Percentiles rank a stretch among this genome's conserved stretches.
Evolutionary conservation across 2,329 filamentous ascomycete genomes (phyloP).

Genomic region (Alternaria angustiovoidea): DNA sequence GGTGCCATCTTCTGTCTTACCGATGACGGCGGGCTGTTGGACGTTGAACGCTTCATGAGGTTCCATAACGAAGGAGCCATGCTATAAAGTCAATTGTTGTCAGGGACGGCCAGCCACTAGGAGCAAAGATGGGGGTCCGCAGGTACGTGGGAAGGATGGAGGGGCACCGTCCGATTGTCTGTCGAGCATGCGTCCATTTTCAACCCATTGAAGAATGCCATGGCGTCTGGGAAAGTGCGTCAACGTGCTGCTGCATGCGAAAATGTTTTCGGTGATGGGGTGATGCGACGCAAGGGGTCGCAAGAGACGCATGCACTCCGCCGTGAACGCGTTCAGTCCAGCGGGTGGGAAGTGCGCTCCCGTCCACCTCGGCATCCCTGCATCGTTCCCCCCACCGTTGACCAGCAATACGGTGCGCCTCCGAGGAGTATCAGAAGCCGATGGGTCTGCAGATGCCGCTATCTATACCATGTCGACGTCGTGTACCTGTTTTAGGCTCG

Average conservation of each 20-base stretch:
- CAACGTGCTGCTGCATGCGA: constrained; percentile 14
- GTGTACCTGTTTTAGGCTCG: neutral
- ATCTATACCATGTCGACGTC: neutral
- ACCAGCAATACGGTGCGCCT: neutral
- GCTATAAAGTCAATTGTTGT: constrained; percentile 29
- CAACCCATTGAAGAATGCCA: constrained; percentile 22
- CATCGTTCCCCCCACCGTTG: constrained; percentile 34
- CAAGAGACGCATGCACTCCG: constrained; percentile 13
- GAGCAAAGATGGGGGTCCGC: constrained; percentile 38
- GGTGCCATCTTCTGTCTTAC: constrained; percentile 48
- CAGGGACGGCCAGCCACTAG: constrained; percentile 23
- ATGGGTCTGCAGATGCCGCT: neutral
- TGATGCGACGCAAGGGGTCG: constrained; percentile 32
- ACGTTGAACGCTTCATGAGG: constrained; percentile 47
- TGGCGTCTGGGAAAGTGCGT: constrained; percentile 15
- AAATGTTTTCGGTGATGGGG: constrained; percentile 35
- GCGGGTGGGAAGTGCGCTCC: constrained; percentile 23
- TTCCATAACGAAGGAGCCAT: constrained; percentile 46
- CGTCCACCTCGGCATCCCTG: constrained; percentile 19
- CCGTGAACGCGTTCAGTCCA: constrained; percentile 20
- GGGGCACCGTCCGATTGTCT: constrained; percentile 29
- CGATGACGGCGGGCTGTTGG: constrained; percentile 32
- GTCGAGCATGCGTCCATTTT: constrained; percentile 38
- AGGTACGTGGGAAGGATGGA: constrained; percentile 25
- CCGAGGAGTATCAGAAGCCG: constrained; percentile 5